Base-by-base conservation (phyloP, 2,329 filamentous ascomycete genomes). In the Colletotrichum sp. region DNA sequence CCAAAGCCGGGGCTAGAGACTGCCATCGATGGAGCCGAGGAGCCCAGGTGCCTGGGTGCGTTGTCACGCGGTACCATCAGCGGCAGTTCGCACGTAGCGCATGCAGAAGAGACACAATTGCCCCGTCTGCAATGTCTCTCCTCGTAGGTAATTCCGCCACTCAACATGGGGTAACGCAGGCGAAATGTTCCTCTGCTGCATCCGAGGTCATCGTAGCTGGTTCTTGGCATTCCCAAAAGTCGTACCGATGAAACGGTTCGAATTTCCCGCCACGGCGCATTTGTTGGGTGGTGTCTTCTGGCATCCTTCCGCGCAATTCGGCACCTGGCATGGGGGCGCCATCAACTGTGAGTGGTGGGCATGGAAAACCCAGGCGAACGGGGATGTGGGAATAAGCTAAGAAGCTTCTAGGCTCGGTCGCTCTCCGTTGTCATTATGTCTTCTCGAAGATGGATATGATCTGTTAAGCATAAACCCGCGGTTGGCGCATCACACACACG, bases 401-500 rank as follows among this genome's bases (percentile, higher is more conserved):
- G 28, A 68, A 63, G 44, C 63, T 72, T 72, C 69, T 57, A 71
- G 72, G 24, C 26, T 76, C 69, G 73, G 73, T 63, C 73, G 57
- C 26, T 64, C 28, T 72, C 73, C 73, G 73, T 57, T 21, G n/a
- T 15, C 36, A 63, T 49, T 26, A 24, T 59, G 59, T 70, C 39
- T 26, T 57, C 28, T 62, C 69, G 59, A 60, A 55, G 36, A 71
- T 44, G 72, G 59, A 66, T 36, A 71, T 59, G 72, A 75, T 75
- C 67, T 71, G 72, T 75, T 75, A 75, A 75, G 72, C 72, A 75
- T 75, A 75, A 75, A 69, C 57, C 62, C 24, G 30, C 9, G 28
- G 30, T 24, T 21, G 34, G 36, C 62, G 30, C 36, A 36, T 30
- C 36, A 36, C 26, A 36, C 52, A 26, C 62, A 21, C 36, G 44